Conservation (phyloP, 2,329 filamentous ascomycete genomes). For the Xylaria multiplex region DNA sequence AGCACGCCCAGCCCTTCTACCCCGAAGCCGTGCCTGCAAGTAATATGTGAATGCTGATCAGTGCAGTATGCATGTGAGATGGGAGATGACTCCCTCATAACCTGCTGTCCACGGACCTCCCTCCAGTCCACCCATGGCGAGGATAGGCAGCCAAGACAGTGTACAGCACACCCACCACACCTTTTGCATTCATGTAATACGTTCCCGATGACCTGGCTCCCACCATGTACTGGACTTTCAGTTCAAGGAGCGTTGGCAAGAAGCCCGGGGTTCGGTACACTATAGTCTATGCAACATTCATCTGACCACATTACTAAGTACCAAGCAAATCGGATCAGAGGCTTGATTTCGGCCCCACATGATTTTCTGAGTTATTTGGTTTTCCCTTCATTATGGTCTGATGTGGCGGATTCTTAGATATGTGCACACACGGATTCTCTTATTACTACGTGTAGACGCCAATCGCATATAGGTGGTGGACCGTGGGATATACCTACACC, state of each 20-base stretch:
- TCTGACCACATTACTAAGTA: slow-evolving; percentile 22
- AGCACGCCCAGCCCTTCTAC: slow-evolving; percentile 22
- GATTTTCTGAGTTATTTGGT: slow-evolving; percentile 25
- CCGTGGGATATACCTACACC: slow-evolving; percentile 5
- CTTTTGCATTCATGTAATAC: slow-evolving; percentile 6
- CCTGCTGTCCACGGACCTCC: slow-evolving; percentile 14
- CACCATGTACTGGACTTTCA: slow-evolving; percentile 34
- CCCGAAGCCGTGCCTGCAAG: slow-evolving; percentile 30
- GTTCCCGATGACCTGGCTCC: slow-evolving; percentile 34
- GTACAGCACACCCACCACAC: slow-evolving; percentile 20
- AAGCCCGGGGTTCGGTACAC: slow-evolving; percentile 19
- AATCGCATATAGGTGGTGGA: slow-evolving; percentile 6
- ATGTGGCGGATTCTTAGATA: slow-evolving; percentile 44
- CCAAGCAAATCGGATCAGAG: slow-evolving; percentile 35
- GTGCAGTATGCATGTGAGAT: slow-evolving; percentile 39
- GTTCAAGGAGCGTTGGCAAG: slow-evolving; percentile 17
- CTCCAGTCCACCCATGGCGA: slow-evolving; percentile 17
- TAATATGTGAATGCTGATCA: slow-evolving; percentile 37
- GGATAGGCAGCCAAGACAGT: slow-evolving; percentile 17
- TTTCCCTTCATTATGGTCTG: slow-evolving; percentile 42
- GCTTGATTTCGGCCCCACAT: slow-evolving; percentile 29
- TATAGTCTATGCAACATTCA: slow-evolving; percentile 27
- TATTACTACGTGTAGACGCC: slow-evolving; percentile 11
- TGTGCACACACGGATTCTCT: neutral
- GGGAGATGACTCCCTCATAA: slow-evolving; percentile 21